phyloP scores from a whole-genome alignment of 2,329 filamentous ascomycete species.

The Epichloe brachyelytri region DNA sequence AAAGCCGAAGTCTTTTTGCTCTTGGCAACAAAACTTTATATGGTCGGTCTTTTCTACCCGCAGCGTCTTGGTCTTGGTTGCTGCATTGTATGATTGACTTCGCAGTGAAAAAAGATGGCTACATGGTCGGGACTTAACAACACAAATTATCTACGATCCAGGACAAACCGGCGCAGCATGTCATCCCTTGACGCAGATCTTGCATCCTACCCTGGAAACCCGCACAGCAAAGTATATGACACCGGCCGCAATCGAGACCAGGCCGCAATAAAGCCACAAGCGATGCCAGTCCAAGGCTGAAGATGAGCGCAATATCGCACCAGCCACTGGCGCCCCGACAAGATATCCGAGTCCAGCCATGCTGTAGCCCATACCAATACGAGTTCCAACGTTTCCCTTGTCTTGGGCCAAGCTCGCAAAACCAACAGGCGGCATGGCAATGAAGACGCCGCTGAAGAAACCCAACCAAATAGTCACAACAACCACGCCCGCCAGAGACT shows the following conservation, averaged over 20 bases:
- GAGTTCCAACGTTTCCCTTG: constrained; percentile 27
- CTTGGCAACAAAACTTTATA: too few species aligned
- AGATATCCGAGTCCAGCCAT: constrained; percentile 20
- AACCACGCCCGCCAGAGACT: constrained; percentile 20
- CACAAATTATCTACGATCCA: too few species aligned
- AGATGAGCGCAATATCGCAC: constrained; percentile 15
- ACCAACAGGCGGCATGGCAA: constrained; percentile 26
- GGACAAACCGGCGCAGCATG: too few species aligned
- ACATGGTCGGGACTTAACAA: too few species aligned
- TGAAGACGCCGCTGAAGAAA: constrained; percentile 30
- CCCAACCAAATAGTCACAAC: constrained; percentile 23
- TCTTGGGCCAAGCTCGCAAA: constrained; percentile 27
- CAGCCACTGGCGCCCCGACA: constrained; percentile 21
- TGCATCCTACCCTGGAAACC: background rate
- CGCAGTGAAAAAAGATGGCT: too few species aligned
- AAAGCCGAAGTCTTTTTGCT: too few species aligned
- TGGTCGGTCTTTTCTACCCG: too few species aligned
- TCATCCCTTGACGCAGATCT: background rate
- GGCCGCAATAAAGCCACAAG: background rate
- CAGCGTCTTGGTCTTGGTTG: too few species aligned
- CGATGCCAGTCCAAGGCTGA: background rate
- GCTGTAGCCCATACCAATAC: constrained; percentile 26
- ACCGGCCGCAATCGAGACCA: background rate
- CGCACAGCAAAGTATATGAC: background rate
- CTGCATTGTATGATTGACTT: too few species aligned